These are phyloP conservation scores for Ceratopteris richardii DNA, from an alignment of 75 land plant genomes.

Conservation along the genomic window DNA sequence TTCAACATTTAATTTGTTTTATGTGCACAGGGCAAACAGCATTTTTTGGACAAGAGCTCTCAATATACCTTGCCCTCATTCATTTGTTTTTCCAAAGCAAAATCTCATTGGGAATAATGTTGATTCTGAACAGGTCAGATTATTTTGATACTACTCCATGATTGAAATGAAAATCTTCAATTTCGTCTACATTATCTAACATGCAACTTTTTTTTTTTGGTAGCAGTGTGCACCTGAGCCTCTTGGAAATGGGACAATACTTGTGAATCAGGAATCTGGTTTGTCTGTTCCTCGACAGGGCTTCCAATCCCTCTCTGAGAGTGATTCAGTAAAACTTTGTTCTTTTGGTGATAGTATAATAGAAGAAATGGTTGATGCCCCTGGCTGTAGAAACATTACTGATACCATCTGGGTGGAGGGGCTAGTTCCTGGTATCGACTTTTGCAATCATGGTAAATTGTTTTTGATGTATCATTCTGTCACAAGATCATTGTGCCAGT, in stretches of 20 bases:
- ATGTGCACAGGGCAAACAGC: conserved; percentile 86
- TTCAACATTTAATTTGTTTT: too few relatives aligned
- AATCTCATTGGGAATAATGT: background rate
- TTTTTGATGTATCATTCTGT: too few relatives aligned
- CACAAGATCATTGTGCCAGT: too few relatives aligned
- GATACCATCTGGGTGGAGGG: conserved; percentile 79
- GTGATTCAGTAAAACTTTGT: background rate
- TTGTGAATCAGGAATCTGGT: too few relatives aligned
- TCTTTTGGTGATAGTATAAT: too few relatives aligned
- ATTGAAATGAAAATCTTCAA: too few relatives aligned
- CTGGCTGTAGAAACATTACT: background rate
- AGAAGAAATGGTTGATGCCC: background rate
- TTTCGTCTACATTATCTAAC: too few relatives aligned
- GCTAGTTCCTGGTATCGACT: conserved; percentile 90
- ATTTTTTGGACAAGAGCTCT: conserved; percentile 91
- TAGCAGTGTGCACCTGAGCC: too few relatives aligned
- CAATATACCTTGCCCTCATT: conserved; percentile 69
- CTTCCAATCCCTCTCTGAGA: background rate
- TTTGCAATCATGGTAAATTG: conserved; percentile 87
- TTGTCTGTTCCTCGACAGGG: too few relatives aligned
- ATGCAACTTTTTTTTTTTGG: too few relatives aligned
- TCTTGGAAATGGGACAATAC: too few relatives aligned
- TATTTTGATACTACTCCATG: too few relatives aligned
- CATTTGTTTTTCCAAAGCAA: conserved; percentile 58
- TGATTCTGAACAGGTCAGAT: background rate